Evolutionary conservation across 2,329 filamentous ascomycete genomes (phyloP).

Genomic region (Cryphonectria japonica): DNA sequence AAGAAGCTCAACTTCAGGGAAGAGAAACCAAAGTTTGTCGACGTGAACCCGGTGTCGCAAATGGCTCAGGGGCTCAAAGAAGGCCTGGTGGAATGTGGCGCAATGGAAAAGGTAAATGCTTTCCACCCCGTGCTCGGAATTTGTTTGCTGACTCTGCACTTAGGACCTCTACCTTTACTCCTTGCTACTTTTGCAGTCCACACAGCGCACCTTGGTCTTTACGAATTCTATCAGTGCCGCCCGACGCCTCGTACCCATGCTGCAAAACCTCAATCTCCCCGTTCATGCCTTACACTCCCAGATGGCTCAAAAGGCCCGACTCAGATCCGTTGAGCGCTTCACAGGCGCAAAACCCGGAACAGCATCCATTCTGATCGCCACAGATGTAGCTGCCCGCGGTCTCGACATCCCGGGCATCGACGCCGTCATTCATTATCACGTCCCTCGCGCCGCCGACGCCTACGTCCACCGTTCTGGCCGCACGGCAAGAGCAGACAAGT

Average conservation of each 20-base stretch:
- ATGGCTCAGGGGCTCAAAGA: slow-evolving; percentile 88
- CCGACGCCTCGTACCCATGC: slow-evolving; percentile 79
- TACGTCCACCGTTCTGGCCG: slow-evolving; percentile 96
- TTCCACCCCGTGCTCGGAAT: not conserved
- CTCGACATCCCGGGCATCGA: slow-evolving; percentile 92
- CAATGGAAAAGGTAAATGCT: slow-evolving; percentile 78
- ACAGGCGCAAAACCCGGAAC: slow-evolving; percentile 60
- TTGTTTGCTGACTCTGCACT: slow-evolving; percentile 30
- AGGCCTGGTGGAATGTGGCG: slow-evolving; percentile 87
- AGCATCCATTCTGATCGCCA: slow-evolving; percentile 78
- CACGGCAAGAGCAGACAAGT: slow-evolving; percentile 80
- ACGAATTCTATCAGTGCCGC: slow-evolving; percentile 95
- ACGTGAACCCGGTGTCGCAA: slow-evolving; percentile 85
- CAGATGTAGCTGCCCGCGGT: slow-evolving; percentile 90
- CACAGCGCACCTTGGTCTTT: slow-evolving; percentile 83
- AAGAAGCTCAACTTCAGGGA: slow-evolving; percentile 87
- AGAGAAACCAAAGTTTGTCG: slow-evolving; percentile 84
- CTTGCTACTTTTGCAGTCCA: slow-evolving; percentile 79
- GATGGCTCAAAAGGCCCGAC: slow-evolving; percentile 93
- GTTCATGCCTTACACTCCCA: slow-evolving; percentile 84
- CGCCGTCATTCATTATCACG: slow-evolving; percentile 91
- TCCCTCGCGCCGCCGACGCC: slow-evolving; percentile 86
- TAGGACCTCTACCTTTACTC: slow-evolving; percentile 92
- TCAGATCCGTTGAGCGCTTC: slow-evolving; percentile 92
- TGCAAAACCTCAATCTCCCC: slow-evolving; percentile 79